Evolutionary conservation across 2,329 filamentous ascomycete species (phyloP).

Genomic region (Clarireedia homoeocarpa): DNA sequence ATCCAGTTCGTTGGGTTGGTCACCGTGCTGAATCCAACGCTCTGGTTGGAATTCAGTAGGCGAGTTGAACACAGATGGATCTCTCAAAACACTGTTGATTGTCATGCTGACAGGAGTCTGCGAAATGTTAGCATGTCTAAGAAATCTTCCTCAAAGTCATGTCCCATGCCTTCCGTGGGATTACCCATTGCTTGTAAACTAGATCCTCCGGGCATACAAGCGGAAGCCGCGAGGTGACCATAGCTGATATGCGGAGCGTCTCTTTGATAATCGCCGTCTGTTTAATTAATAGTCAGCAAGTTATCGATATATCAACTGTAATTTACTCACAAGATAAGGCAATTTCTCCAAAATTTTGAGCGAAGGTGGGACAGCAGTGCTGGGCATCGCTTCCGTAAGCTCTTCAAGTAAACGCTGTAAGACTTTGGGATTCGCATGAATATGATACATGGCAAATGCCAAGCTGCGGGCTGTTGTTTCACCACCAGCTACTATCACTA

Average conservation of each 20-base stretch:
- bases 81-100: slow-evolving; percentile 5
- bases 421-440: slow-evolving; percentile 28
- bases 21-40: slow-evolving; percentile 4
- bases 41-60: slow-evolving; percentile 8
- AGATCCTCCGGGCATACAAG: slow-evolving; percentile 3
- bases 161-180: slow-evolving; percentile 7
- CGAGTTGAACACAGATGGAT: slow-evolving; percentile 5
- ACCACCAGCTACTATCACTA: slow-evolving; percentile 30
- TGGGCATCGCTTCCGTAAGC: slow-evolving; percentile 19
- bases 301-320: too few species aligned
- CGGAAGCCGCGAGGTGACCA: slow-evolving; percentile 9
- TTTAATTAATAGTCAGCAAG: not conserved
- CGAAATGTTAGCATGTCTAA: not conserved
- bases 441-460: slow-evolving; percentile 29
- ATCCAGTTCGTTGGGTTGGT: not conserved
- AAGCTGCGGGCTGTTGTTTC: slow-evolving; percentile 31
- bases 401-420: slow-evolving; percentile 28
- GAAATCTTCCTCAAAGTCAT: not conserved
- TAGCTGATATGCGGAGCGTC: not conserved
- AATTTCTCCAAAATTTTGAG: not conserved
- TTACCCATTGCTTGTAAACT: slow-evolving; percentile 9
- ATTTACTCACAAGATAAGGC: not conserved
- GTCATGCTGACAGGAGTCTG: slow-evolving; percentile 13
- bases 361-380: not conserved
- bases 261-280: not conserved